Evolutionary conservation across 345 rosid genomes (phyloP), one percentile per base, ranked within the genome.

Genomic region (Citrus unshiu): DNA sequence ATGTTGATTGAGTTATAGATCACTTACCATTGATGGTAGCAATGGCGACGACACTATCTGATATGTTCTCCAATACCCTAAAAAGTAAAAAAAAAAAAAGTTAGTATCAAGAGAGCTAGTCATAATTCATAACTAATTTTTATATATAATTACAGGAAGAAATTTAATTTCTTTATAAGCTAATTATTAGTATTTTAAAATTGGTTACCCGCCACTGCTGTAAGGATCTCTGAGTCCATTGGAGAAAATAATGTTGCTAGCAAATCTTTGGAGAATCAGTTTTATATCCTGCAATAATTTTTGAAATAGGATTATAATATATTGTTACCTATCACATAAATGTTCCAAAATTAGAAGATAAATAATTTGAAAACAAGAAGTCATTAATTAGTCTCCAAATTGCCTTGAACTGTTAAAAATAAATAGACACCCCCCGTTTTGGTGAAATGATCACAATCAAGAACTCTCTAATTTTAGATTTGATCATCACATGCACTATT

Each of bases 151-250:
- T 37, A n/a, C 39, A 9, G 2, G 5, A 68, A 37, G 0, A 37
- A 68, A 39, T 37, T 39, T 76, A 22, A 34, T 58, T 34, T 2
- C 9, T 37, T 43, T 43, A 43, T 43, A 12, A 43, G 16, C 16
- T 43, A 43, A 43, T 43, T 12, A 43, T 43, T 10, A 13, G 0
- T 10, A 2, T 9, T 2, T 43, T 43, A 43, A 43, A 43, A 43
- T 43, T 0, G n/a, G 12, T 78, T 82, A 88, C 89, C 89, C 89
- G 40, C 89, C 91, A 27, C 59, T 77, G 37, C 89, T 86, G 6
- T 82, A 88, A 32, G 89, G 91, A 79, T 88, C 91, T 72, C 70
- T 76, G 2, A 84, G 73, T 29, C 89, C 91, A 32, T 86, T 88
- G 46, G 89, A 88, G 79, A 82, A 85, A 68, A 85, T 87, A 77